Conservation (phyloP, 306 rosid species). For the Begonia fuchsioides region DNA sequence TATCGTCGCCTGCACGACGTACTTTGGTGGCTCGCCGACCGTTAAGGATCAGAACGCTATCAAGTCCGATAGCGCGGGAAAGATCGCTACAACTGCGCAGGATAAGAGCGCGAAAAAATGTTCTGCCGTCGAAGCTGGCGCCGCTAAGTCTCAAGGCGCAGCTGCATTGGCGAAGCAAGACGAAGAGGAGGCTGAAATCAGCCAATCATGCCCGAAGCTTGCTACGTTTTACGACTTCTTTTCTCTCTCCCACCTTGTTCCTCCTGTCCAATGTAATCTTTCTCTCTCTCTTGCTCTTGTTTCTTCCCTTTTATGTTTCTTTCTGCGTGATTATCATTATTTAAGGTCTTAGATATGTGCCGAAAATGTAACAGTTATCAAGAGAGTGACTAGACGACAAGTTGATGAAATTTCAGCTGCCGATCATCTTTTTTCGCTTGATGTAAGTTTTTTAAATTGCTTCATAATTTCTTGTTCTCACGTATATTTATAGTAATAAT, state of each 20-base stretch:
- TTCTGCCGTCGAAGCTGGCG: no score
- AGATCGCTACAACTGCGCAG: slow-evolving; percentile 20
- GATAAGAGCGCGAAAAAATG: slow-evolving; percentile 16
- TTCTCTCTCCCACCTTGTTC: slow-evolving; percentile 76
- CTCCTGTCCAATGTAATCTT: slow-evolving; percentile 91
- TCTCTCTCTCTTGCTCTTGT: background rate
- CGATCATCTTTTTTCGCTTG: slow-evolving; percentile 70
- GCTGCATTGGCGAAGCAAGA: slow-evolving; percentile 26
- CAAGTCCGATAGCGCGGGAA: slow-evolving; percentile 24
- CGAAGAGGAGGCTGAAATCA: slow-evolving; percentile 52
- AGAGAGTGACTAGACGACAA: slow-evolving; percentile 40
- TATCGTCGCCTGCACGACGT: slow-evolving; percentile 74
- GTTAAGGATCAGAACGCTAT: slow-evolving; percentile 20
- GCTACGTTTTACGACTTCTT: slow-evolving; percentile 89
- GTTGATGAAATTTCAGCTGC: slow-evolving; percentile 52
- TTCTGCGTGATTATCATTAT: background rate
- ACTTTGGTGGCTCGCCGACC: slow-evolving; percentile 47
- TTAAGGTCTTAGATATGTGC: background rate
- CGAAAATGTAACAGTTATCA: slow-evolving; percentile 39
- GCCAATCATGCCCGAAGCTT: slow-evolving; percentile 65
- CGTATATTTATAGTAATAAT: no score
- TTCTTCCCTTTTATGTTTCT: background rate
- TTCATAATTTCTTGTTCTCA: no score
- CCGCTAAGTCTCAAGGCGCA: slow-evolving; percentile 18
- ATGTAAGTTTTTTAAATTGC: slow-evolving; percentile 23